phyloP scores from a whole-genome alignment of 352 stramenopile species.

The Globisporangium ultimum region DNA sequence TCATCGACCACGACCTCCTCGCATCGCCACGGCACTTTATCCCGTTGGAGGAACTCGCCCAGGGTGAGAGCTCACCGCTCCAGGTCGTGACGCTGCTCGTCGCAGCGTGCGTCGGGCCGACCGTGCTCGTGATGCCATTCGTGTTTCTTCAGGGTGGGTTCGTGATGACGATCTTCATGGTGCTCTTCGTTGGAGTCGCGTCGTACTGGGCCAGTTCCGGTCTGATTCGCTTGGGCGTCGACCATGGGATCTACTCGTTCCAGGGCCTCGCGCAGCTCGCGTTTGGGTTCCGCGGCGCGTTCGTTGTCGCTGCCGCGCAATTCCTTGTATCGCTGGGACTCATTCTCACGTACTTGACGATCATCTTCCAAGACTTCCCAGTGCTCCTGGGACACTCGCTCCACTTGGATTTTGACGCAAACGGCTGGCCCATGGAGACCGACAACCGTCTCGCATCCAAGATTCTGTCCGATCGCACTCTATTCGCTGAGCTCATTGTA shows the following conservation, averaged over 20 bases:
- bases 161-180: constrained; percentile 31
- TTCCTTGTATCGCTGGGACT: constrained; percentile 33
- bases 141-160: constrained; percentile 45
- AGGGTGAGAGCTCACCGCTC: constrained; percentile 28
- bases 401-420: constrained; percentile 27
- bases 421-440: constrained; percentile 17
- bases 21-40: constrained; percentile 38
- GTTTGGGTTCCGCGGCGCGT: constrained; percentile 29
- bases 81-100: constrained; percentile 32
- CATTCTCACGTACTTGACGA: constrained; percentile 34
- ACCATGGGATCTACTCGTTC: constrained; percentile 51
- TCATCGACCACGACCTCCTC: constrained; percentile 43
- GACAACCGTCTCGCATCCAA: constrained; percentile 7
- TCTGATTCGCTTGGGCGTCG: constrained; percentile 42
- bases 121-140: constrained; percentile 32
- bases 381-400: constrained; percentile 35
- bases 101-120: constrained; percentile 30
- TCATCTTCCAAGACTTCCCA: constrained; percentile 40
- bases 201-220: constrained; percentile 23
- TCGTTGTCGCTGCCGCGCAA: constrained; percentile 28
- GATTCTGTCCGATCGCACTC: constrained; percentile 28
- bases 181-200: constrained; percentile 30
- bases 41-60: constrained; percentile 34
- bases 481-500: constrained; percentile 35
- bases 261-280: constrained; percentile 44